A percentile compares a stretch with the other conserved stretches of the same genome.
phyloP scores from a whole-genome alignment of 371 early-diverging fungal species.

The Actinomucor elegans region DNA sequence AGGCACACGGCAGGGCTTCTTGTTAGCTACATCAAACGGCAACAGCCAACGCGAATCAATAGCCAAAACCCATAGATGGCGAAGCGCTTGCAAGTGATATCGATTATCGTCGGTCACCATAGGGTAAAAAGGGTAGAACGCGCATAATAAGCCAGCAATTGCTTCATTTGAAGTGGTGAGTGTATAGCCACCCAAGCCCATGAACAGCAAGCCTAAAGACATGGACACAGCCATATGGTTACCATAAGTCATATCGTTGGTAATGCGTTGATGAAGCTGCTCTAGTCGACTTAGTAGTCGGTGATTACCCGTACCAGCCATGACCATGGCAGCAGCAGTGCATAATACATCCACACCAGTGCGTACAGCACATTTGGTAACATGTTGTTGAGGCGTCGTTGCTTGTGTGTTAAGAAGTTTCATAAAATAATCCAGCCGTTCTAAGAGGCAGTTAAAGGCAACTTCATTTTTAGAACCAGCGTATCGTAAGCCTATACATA shows the following conservation, averaged over 20 bases:
- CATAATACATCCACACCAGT: slow-evolving; percentile 69
- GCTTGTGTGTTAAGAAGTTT: slow-evolving; percentile 32
- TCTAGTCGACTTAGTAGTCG: slow-evolving; percentile 60
- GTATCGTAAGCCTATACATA: slow-evolving; percentile 75
- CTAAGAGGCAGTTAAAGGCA: slow-evolving; percentile 53
- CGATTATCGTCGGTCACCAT: slow-evolving; percentile 66
- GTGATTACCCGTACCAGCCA: slow-evolving; percentile 82
- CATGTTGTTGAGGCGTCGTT: slow-evolving; percentile 54
- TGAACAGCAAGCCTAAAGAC: slow-evolving; percentile 83
- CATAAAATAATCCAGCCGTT: slow-evolving; percentile 51
- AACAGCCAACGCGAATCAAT: slow-evolving; percentile 75
- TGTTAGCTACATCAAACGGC: slow-evolving; percentile 65
- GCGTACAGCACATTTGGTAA: slow-evolving; percentile 53
- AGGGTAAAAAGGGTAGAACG: slow-evolving; percentile 83
- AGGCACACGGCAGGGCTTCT: slow-evolving; percentile 60
- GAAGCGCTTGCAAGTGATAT: slow-evolving; percentile 78
- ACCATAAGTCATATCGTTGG: slow-evolving; percentile 66
- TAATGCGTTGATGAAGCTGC: slow-evolving; percentile 47
- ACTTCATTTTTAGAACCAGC: slow-evolving; percentile 72
- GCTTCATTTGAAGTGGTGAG: slow-evolving; percentile 67
- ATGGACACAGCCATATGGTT: slow-evolving; percentile 82
- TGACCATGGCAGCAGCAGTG: slow-evolving; percentile 68
- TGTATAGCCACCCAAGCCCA: slow-evolving; percentile 80
- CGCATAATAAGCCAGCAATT: slow-evolving; percentile 70
- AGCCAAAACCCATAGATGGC: slow-evolving; percentile 90